Conservation (phyloP, 768 basidiomycete species). For the Pleurotus cornucopiae region DNA sequence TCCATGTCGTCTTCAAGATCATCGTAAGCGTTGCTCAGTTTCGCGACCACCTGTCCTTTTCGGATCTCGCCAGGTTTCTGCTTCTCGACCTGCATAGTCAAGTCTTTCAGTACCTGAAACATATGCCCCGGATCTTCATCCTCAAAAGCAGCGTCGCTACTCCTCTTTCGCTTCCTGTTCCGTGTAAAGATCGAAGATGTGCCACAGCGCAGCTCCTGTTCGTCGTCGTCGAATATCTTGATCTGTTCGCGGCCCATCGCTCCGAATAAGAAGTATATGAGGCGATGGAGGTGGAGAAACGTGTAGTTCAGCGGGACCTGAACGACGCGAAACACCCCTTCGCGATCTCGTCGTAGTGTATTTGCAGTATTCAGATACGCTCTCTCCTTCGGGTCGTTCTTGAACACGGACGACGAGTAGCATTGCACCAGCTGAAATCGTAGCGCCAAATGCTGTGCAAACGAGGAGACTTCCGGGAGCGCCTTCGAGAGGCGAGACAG, state of each 20-base stretch:
- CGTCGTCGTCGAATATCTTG: constrained; percentile 6
- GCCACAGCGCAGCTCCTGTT: not conserved
- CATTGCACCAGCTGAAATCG: constrained; percentile 10
- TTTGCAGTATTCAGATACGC: not conserved
- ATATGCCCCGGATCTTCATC: constrained; percentile 3
- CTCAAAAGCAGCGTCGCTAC: constrained; percentile 1
- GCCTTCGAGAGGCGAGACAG: not conserved
- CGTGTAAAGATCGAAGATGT: not conserved
- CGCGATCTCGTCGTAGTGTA: not conserved
- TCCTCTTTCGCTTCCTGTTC: constrained; percentile 1
- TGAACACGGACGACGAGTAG: not conserved
- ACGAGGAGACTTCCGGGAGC: constrained; percentile 9
- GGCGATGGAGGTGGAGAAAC: constrained; percentile 57
- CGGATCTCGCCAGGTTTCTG: constrained; percentile 3
- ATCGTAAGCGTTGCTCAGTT: not conserved
- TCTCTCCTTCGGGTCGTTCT: not conserved
- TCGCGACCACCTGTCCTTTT: not conserved
- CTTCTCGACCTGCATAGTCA: not conserved
- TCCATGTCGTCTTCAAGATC: constrained; percentile 7
- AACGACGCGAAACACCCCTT: constrained; percentile 56
- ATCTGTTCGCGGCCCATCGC: constrained; percentile 17
- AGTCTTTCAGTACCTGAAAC: constrained; percentile 1
- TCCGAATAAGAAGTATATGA: constrained; percentile 60
- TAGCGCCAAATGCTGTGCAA: constrained; percentile 10
- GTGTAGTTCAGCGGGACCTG: constrained; percentile 72